Evolutionary conservation across 2,329 filamentous ascomycete species (phyloP), one percentile per base, ranked within the genome.

Genomic region (Madurella fahalii): DNA sequence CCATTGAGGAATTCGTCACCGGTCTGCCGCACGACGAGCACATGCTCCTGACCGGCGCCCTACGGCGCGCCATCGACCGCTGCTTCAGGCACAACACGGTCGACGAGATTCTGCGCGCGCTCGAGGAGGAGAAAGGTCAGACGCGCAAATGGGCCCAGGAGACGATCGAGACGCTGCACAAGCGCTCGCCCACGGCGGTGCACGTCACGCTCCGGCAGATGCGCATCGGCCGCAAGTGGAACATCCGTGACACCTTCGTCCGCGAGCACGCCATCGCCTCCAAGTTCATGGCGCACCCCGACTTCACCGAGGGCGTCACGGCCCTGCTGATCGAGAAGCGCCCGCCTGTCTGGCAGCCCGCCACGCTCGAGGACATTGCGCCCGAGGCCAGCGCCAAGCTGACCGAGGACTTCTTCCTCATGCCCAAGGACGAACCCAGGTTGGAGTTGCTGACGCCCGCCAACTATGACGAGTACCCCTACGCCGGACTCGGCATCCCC

Each of bases 261-360:
- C 84, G 84, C 59, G 94, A 99, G 75, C 82, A 94, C 72, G 80
- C 87, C 67, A 90, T 99, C 56, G 91, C 93, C 2, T 76, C 80
- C 55, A 82, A 84, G 60, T 97, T 99, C 76, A 97, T 99, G 93
- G 79, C 80, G 53, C 87, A 94, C 69, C 87, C 83, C 4, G 94
- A 99, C 72, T 99, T 99, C 67, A 85, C 85, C 42, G 90, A 95
- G 73, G 94, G 94, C 51, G 93, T 99, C n/a, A 83, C 83, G 49
- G 86, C 90, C 20, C 81, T 87, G 47, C 79, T 99, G 40, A 81
- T 94, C 64, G 79, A 83, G 66, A 90, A 90, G 73, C 65, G 68
- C 16, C 67, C 67, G 63, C 89, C 92, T 1, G 75, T 79, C 58
- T 99, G 94, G 94, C 71, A 86, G 60, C 92, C 91, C 4, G 78